These are phyloP conservation scores for Epichloe elymi DNA, from an alignment of 2,329 filamentous ascomycete genomes.

Conservation along the genomic window DNA sequence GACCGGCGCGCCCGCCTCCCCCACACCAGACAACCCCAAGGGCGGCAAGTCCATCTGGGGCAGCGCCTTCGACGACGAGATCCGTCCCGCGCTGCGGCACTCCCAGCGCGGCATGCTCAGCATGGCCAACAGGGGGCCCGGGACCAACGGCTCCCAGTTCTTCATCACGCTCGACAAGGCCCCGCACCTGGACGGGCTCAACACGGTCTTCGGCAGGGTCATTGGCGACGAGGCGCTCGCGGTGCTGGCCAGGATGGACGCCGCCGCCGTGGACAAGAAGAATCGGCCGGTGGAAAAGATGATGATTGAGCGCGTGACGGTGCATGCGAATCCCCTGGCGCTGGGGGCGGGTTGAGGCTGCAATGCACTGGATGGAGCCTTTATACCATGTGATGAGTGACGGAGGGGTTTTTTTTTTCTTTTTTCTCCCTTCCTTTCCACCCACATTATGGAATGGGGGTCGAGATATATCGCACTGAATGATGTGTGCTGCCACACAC, in stretches of 20 bases:
- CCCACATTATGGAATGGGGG: no score
- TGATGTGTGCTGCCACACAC: no score
- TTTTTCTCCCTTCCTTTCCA: no score
- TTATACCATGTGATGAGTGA: no score
- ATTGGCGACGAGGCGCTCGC: constrained; percentile 50
- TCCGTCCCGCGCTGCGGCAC: constrained; percentile 56
- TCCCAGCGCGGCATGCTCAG: constrained; percentile 56
- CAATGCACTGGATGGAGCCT: no score
- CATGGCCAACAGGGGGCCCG: constrained; percentile 68
- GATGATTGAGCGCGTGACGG: constrained; percentile 53
- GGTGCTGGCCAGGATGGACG: constrained; percentile 60
- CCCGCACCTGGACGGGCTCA: constrained; percentile 69
- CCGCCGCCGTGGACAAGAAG: constrained; percentile 64
- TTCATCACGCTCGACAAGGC: constrained; percentile 69
- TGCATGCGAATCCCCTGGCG: constrained; percentile 72
- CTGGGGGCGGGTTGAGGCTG: constrained; percentile 20
- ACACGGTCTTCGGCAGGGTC: constrained; percentile 71
- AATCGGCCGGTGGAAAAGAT: constrained; percentile 54
- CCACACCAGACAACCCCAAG: constrained; percentile 47
- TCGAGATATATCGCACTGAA: no score
- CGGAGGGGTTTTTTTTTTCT: no score
- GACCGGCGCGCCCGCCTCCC: constrained; percentile 50
- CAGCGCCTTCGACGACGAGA: constrained; percentile 66
- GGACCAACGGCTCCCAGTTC: constrained; percentile 68
- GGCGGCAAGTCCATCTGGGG: constrained; percentile 63